A percentile compares a stretch with the other conserved stretches of the same genome.
phyloP scores from a whole-genome alignment of 108 stramenopile genomes.

The Cylindrotheca closterium region DNA sequence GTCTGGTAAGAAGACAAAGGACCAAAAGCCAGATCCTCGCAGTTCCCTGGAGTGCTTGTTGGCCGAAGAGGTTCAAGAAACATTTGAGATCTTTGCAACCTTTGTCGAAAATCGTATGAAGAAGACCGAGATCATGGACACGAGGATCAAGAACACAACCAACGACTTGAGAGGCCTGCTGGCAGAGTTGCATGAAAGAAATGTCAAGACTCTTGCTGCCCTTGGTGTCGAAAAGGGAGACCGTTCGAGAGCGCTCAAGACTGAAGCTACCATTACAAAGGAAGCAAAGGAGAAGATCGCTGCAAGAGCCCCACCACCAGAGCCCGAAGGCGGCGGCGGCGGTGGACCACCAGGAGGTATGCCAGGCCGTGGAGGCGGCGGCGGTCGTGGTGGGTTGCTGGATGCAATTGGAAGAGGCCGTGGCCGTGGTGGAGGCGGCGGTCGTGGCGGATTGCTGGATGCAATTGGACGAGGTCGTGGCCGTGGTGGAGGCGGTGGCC shows the following conservation, averaged over 20 bases:
- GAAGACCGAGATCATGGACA: constrained; percentile 31
- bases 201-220: constrained; percentile 31
- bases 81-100: constrained; percentile 31
- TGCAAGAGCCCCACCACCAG: constrained; percentile 22
- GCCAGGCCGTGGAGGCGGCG: constrained; percentile 13
- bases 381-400: constrained; percentile 22
- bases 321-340: constrained; percentile 9
- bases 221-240: constrained; percentile 31
- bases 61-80: constrained; percentile 38
- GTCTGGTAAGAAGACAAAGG: constrained; percentile 52
- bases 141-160: constrained; percentile 44
- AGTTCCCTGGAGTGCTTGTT: constrained; percentile 44
- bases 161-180: constrained; percentile 35
- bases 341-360: constrained; percentile 13
- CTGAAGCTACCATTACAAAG: constrained; percentile 29
- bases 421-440: constrained; percentile 15
- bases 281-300: constrained; percentile 44
- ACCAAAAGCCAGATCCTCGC: constrained; percentile 42
- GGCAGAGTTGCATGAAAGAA: constrained; percentile 38
- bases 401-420: constrained; percentile 22
- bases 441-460: constrained; percentile 11
- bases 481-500: constrained; percentile 32
- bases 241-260: constrained; percentile 41
- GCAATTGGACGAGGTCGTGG: constrained; percentile 37
- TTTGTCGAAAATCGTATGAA: constrained; percentile 41